Base-by-base conservation (phyloP, 2,329 filamentous ascomycete species). In the Curvularia sp. region DNA sequence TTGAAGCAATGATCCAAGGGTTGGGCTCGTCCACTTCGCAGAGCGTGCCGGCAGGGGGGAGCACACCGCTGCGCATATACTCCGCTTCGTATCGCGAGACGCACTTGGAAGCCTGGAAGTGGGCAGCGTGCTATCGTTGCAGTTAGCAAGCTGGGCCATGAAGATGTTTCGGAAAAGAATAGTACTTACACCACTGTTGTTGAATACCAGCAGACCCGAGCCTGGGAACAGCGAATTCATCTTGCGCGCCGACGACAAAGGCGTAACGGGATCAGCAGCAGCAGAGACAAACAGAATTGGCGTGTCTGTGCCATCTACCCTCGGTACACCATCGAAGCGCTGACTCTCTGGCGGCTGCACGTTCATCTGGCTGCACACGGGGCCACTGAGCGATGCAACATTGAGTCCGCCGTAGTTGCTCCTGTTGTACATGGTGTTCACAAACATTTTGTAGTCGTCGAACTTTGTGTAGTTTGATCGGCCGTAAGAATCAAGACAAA, bases 181-280 rank as follows among this genome's bases (percentile, higher is more conserved):
- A 38, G 9, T 15, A 55, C 64, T 63, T 55, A 66, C 62, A 5
- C 64, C 64, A 20, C 52, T 55, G 31, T 55, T 61, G 22, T 82
- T 79, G 28, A 74, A 71, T 5, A 83, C 67, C 7, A 83, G 67
- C 4, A 72, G 68, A 2, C 74, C 78, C 1, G 79, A 80, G 5
- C 78, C 72, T 54, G 82, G 81, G 1, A 71, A 67, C 12, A 58
- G 55, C 0, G 68, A 64, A 59, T 76, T 73, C 54, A 69, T 71
- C 42, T 57, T 62, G 4, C 80, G 79, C 26, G 80, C 77, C 41
- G 68, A 60, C 0, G 84, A 35, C 8, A 65, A 53, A 2, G 85
- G 84, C 0, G 84, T 87, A 1, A 88, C 81, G 0, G 86, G 85
- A 58, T 87, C 85, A 24, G 82, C 49, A 12, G 55, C 44, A 8